Evolutionary conservation across 2,329 filamentous ascomycete species (phyloP), one percentile per base, ranked within the genome.

Genomic region (Microsporum canis): DNA sequence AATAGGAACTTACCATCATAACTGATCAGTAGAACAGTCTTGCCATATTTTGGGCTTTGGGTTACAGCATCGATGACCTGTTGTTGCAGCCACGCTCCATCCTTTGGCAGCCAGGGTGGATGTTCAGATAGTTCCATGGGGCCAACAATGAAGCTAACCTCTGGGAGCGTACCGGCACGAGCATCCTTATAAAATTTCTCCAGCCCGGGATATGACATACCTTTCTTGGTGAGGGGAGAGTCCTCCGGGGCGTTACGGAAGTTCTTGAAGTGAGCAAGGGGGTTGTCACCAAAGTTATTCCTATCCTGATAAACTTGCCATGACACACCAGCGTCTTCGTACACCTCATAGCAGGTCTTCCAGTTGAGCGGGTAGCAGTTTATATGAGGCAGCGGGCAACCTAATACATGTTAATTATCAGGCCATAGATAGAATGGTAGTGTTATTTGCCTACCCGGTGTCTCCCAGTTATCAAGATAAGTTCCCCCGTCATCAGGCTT

Each of bases 341-440:
- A 80, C 61, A 76, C 71, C 61, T 82, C 78, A 57, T 74, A 78
- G 17, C 76, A 75, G 0, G 79, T 81, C 62, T 79, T 79, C 80
- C 80, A 82, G 61, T 79, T 78, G 17, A 82, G 71, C 0, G 80
- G 80, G 57, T 80, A 80, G 66, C 80, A 82, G 66, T 79, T 80
- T 57, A 81, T 71, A 38, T 75, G 69, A 1, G 70, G 66, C 2
- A 57, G 65, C 3, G 58, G 58, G 58, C 79, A 82, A 14, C 76
- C 76, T 73, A 43, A 8, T 14, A 55, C 12, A 10, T 14, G 8
- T 51, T 23, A 41, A 39, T 8, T 23, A 56, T 45, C 14, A 47
- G 34, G 17, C n/a, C 58, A 17, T 41, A 38, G 36, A 29, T 38
- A 36, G 31, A 23, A 23, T 23, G 17, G 17, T 7, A 38, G 8